These are phyloP conservation scores for Oldenlandia corymbosa DNA, from an alignment of 257 asterid species.

Conservation along the genomic window DNA sequence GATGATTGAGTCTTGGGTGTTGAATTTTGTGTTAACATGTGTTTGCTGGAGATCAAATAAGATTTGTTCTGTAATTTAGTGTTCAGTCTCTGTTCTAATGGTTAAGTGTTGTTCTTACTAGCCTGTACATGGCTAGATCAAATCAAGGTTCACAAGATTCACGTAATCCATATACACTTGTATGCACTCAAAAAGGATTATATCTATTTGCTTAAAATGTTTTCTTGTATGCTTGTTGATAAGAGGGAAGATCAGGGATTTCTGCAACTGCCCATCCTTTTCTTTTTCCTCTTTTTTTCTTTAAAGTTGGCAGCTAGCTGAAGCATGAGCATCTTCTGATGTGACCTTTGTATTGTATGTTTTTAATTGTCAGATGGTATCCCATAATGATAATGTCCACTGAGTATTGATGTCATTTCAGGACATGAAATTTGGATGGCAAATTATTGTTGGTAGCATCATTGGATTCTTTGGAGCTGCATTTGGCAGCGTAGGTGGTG, in stretches of 20 bases:
- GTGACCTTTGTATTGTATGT: neutral
- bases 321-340: neutral
- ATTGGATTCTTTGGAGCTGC: constrained; percentile 97
- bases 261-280: neutral
- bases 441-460: constrained; percentile 59
- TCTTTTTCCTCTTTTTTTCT: neutral
- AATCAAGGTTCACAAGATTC: neutral
- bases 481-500: constrained; percentile 97
- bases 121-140: neutral
- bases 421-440: constrained; percentile 79
- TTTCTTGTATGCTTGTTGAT: neutral
- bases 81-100: neutral
- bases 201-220: neutral
- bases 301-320: neutral
- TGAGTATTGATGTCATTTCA: constrained; percentile 19
- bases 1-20: neutral
- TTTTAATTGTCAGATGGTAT: neutral
- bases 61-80: neutral
- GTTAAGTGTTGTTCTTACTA: neutral
- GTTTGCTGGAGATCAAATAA: neutral
- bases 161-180: neutral
- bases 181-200: neutral
- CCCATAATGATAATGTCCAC: neutral
- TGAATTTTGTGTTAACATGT: neutral
- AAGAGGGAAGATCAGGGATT: neutral